Evolutionary conservation across 2,329 filamentous ascomycete species (phyloP).

Genomic region (Cordyceps cateniannulata): DNA sequence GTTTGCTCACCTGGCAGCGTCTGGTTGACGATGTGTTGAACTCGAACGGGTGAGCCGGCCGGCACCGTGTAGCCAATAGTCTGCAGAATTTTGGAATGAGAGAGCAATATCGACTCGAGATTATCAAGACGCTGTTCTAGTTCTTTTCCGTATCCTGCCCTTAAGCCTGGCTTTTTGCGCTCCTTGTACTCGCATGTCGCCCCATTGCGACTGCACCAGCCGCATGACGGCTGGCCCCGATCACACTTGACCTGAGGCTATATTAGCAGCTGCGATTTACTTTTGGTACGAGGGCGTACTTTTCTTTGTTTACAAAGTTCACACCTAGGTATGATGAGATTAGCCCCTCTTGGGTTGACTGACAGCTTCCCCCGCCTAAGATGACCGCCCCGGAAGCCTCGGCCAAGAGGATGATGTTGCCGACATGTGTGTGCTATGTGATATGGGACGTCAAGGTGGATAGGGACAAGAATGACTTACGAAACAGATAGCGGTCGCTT

Average conservation of each 20-base stretch:
- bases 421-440: conserved; percentile 1
- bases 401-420: background rate
- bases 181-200: conserved; percentile 62
- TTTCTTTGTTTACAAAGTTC: conserved; percentile 79
- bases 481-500: conserved; percentile 56
- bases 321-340: conserved; percentile 44
- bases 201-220: conserved; percentile 60
- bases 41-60: conserved; percentile 19
- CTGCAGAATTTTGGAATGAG: conserved; percentile 62
- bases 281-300: conserved; percentile 35
- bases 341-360: conserved; percentile 25
- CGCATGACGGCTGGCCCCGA: conserved; percentile 64
- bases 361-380: background rate
- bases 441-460: conserved; percentile 8
- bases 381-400: background rate
- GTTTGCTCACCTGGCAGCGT: conserved; percentile 50
- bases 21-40: conserved; percentile 27
- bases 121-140: conserved; percentile 66
- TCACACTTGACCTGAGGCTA: conserved; percentile 63
- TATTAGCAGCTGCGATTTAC: conserved; percentile 13
- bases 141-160: conserved; percentile 65
- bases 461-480: conserved; percentile 31
- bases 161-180: conserved; percentile 59
- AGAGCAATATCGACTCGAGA: conserved; percentile 58
- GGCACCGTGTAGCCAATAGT: conserved; percentile 38